Evolutionary conservation across 495 filamentous ascomycete genomes (phyloP), one percentile per base, ranked within the genome.

Genomic region (Tuber aestivum): DNA sequence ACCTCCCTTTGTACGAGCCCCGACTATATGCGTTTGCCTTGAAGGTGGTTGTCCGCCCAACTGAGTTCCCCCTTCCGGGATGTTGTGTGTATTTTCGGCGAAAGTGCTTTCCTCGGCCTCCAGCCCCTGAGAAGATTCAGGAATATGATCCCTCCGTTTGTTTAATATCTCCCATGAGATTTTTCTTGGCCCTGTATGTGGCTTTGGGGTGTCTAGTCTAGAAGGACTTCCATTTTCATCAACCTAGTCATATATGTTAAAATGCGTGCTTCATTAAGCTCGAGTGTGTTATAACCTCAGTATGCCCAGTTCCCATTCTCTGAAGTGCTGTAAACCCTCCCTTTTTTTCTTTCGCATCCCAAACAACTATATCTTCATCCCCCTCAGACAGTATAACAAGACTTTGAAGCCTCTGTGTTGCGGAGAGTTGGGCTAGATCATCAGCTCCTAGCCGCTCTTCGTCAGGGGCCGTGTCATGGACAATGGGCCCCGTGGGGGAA

Each of bases 161-260:
- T 32, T 32, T 61, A 32, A 32, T 61, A 18, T 32, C n/a, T 61
- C 56, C n/a, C n/a, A 32, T 32, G 56, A 61, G 10, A 61, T 32
- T 61, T 32, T 32, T 61, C 32, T 61, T 27, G 56, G 56, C 56
- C 56, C 16, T 32, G 50, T 27, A 0, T 8, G n/a, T 61, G 56
- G 56, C 12, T 61, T 61, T 16, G 56, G 56, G 27, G n/a, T n/a
- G 10, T 32, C n/a, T 32, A 2, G n/a, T 61, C 27, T 61, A 32
- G 56, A 56, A 50, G 76, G 78, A 32, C 77, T 79, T 70, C 56
- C 72, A 23, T 74, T 72, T 44, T 42, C 65, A 32, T 48, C 32
- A 75, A 75, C 65, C 76, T 79, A 72, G 20, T 65, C 10, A 16
- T n/a, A 50, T 32, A 32, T 32, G 48, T 56, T 56, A 32, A 32